Base-by-base conservation (phyloP, 441 rosid species). In the Gossypium schwendimanii region DNA sequence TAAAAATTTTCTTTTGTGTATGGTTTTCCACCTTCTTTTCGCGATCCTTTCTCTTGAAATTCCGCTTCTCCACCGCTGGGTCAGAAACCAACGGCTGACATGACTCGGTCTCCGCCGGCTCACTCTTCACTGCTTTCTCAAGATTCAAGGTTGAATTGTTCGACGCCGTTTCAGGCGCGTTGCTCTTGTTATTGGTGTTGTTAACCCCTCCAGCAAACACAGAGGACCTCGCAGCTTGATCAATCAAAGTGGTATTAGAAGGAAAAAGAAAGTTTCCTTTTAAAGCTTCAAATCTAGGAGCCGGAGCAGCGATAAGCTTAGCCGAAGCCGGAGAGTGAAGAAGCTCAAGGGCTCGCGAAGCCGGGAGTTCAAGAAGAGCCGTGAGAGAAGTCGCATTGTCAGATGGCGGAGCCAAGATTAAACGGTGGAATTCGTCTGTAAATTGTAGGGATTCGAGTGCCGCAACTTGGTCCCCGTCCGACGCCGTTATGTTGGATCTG, bases 301-400 rank as follows among this genome's bases (percentile, higher is more conserved):
- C 49, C 50, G 73, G 39, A 57, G 64, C 31, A 45, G 55, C 28
- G 74, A 77, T 47, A 2, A 63, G 61, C 6, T 75, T 36, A 7
- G 73, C 78, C 1, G 93, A 77, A 52, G 85, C 91, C 5, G 89
- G 75, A 44, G 87, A 86, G 79, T 84, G 92, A 36, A 95, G 98
- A 59, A 93, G 94, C 79, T 90, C 88, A 68, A 93, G 63, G 8
- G 93, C 99, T 73, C 86, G 93, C n/a, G 89, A 81, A 4, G 91
- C 73, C 6, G 92, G 89, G 57, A 95, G 89, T 78, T 84, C 99
- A 55, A 95, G 97, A 69, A 95, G 83, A n/a, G 98, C 97, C 10
- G 91, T 89, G 84, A 94, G 91, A 17, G 96, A 92, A 57, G 82
- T 84, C n/a, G 78, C 87, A 78, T 75, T 90, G 28, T 84, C 90